phyloP scores from a whole-genome alignment of 129 eudicot genomes.

The Pittosporum tobira region DNA sequence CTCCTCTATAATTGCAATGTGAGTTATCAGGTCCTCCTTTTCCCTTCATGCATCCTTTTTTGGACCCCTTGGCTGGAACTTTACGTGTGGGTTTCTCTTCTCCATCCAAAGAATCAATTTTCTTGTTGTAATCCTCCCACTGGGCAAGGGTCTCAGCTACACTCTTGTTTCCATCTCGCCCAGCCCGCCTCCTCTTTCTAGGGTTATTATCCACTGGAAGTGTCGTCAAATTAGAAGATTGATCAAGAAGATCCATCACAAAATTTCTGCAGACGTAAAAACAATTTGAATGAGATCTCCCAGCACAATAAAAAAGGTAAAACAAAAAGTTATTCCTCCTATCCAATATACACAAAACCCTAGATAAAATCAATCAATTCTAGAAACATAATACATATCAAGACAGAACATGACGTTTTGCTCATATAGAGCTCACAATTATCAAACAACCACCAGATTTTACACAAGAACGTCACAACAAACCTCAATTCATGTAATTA shows the following conservation, averaged over 20 bases:
- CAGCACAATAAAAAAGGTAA: background rate
- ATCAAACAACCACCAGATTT: too few species aligned
- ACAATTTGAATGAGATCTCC: background rate
- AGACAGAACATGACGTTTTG: too few species aligned
- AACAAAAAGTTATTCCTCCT: too few species aligned
- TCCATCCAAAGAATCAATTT: slow-evolving; percentile 12
- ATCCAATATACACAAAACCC: too few species aligned
- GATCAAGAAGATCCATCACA: slow-evolving; percentile 21
- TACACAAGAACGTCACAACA: too few species aligned
- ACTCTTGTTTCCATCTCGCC: slow-evolving; percentile 32
- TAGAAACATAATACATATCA: too few species aligned
- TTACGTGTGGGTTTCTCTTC: slow-evolving; percentile 12
- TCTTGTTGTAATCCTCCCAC: slow-evolving; percentile 57
- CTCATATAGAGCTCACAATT: too few species aligned
- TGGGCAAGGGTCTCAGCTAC: slow-evolving; percentile 67
- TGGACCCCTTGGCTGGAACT: slow-evolving; percentile 12
- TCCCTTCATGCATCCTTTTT: slow-evolving; percentile 20
- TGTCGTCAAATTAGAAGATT: slow-evolving; percentile 15
- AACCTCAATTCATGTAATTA: too few species aligned
- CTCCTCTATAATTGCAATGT: slow-evolving; percentile 14
- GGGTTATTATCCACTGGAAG: slow-evolving; percentile 17
- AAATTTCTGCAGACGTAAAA: slow-evolving; percentile 4
- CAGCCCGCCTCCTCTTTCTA: slow-evolving; percentile 42
- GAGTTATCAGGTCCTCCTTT: slow-evolving; percentile 25
- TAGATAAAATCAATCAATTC: too few species aligned